These are phyloP conservation scores for Pyricularia grisea DNA, from an alignment of 2,329 filamentous ascomycete species.

Conservation along the genomic window DNA sequence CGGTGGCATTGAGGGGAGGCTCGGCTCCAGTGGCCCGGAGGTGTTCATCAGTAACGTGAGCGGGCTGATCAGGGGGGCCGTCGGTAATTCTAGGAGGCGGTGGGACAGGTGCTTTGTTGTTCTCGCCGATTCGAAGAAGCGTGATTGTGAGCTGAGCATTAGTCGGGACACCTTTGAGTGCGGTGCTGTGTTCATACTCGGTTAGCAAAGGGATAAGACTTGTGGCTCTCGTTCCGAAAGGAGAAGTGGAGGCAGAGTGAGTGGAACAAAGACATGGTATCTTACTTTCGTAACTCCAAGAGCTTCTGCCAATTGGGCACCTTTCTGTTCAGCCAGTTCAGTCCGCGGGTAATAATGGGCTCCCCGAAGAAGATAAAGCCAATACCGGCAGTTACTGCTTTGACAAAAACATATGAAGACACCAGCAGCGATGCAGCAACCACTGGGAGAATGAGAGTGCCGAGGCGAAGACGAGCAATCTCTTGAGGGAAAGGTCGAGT, in stretches of 20 bases:
- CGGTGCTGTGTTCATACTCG: slow-evolving; percentile 27
- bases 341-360: slow-evolving; percentile 53
- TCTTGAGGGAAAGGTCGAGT: slow-evolving; percentile 51
- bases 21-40: slow-evolving; percentile 37
- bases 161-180: slow-evolving; percentile 75
- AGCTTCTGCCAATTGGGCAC: slow-evolving; percentile 68
- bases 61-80: slow-evolving; percentile 25
- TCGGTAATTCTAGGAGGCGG: slow-evolving; percentile 33
- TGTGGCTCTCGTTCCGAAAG: background rate
- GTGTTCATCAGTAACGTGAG: slow-evolving; percentile 31
- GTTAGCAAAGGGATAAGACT: background rate
- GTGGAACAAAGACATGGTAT: background rate
- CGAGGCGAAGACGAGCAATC: slow-evolving; percentile 43
- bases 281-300: slow-evolving; percentile 58
- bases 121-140: slow-evolving; percentile 71
- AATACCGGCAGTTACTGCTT: slow-evolving; percentile 54
- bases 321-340: slow-evolving; percentile 47
- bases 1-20: slow-evolving; percentile 47
- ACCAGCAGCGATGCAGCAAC: slow-evolving; percentile 42
- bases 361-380: slow-evolving; percentile 76
- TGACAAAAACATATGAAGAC: slow-evolving; percentile 51
- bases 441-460: slow-evolving; percentile 39
- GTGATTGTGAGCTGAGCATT: slow-evolving; percentile 79
- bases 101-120: slow-evolving; percentile 69
- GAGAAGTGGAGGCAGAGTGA: background rate